These are phyloP conservation scores for Caryopteris hybrid DNA, from an alignment of 305 asterid species.

Conservation along the genomic window DNA sequence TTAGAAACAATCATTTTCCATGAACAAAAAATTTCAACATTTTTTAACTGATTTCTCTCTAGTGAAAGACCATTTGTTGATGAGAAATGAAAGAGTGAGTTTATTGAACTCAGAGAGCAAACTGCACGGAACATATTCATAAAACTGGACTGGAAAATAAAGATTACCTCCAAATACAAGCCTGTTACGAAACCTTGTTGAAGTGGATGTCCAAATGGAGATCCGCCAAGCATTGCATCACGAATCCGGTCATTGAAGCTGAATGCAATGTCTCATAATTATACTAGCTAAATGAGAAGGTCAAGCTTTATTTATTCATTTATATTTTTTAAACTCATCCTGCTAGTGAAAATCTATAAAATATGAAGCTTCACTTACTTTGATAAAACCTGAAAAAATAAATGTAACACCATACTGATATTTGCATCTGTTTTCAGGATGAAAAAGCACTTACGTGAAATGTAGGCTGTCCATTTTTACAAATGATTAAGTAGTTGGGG, in stretches of 20 bases:
- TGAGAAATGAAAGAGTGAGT: background rate
- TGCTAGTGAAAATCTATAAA: too few relatives aligned
- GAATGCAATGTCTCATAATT: slow-evolving; percentile 27
- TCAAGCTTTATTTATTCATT: too few relatives aligned
- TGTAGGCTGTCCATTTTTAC: background rate
- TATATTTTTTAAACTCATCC: too few relatives aligned
- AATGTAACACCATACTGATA: background rate
- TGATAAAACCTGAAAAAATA: background rate
- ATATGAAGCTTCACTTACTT: too few relatives aligned
- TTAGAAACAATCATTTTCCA: background rate
- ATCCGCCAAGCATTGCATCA: slow-evolving; percentile 96
- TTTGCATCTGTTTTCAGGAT: background rate
- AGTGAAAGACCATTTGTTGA: slow-evolving; percentile 1
- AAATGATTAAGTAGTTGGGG: too few relatives aligned
- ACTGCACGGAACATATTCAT: too few relatives aligned
- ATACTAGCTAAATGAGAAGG: background rate
- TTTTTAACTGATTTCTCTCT: background rate
- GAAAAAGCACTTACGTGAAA: background rate
- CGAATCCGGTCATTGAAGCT: slow-evolving; percentile 98
- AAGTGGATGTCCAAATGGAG: slow-evolving; percentile 96
- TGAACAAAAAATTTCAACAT: background rate
- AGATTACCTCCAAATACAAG: slow-evolving; percentile 76
- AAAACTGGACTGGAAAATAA: slow-evolving; percentile 1
- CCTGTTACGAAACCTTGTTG: slow-evolving; percentile 97
- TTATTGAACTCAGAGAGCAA: too few relatives aligned